Base-by-base conservation (phyloP, 768 basidiomycete species). In the Gyrodon lividus region DNA sequence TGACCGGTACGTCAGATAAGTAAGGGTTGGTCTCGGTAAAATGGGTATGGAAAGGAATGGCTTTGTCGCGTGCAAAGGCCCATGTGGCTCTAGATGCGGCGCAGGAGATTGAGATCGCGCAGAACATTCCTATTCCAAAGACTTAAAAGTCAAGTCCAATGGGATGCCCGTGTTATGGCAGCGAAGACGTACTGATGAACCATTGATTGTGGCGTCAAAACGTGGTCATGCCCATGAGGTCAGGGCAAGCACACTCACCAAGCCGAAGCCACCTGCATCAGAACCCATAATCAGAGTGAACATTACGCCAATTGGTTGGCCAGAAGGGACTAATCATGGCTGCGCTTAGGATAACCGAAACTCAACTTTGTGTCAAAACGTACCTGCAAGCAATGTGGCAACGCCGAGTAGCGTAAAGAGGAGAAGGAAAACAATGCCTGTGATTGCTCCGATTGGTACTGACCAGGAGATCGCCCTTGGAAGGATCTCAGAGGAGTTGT, bases 61-160 rank as follows among this genome's bases (percentile, higher is more conserved):
- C 86, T 52, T 76, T 76, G 68, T 87, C 86, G 2, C 86, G 76
- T 0, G 84, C 80, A 63, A 87, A 87, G 41, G 81, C 81, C 86
- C 84, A 87, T 3, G 84, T 86, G 26, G 81, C 79, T 16, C 85
- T 79, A 12, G 84, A 86, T 33, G 84, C 81, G 8, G 83, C 84
- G 46, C 81, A 84, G 35, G 79, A 78, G 54, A 82, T 81, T 16
- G 85, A 85, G 50, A 86, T 80, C 34, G 81, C 77, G 48, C 84
- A 86, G 68, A 86, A 85, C 54, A 83, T 67, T 8, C 75, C 75
- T 43, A 78, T 68, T 9, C 77, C 78, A 47, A 83, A 80, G 56
- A 85, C 82, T 73, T 48, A 44, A n/a, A 51, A 46, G 47, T 45
- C 24, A 26, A 2, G 28, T 19, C 30, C 9, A 14, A 22, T n/a